Base-by-base conservation (phyloP, 768 basidiomycete species). In the Mycena polygramma region DNA sequence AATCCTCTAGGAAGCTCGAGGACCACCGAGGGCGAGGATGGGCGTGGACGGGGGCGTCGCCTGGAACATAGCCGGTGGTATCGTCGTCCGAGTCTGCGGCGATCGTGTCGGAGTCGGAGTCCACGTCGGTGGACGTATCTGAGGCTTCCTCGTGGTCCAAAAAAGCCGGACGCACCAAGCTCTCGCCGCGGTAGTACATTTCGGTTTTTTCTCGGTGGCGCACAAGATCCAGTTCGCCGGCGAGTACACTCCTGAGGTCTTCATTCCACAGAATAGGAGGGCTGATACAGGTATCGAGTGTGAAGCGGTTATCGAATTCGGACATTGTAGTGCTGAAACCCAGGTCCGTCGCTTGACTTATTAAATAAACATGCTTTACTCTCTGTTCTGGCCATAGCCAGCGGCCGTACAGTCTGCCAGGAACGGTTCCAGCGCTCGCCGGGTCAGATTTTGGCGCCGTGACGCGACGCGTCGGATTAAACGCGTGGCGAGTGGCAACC, bases 151-250 rank as follows among this genome's bases (percentile, higher is more conserved):
- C 22, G 57, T 57, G 55, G 20, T 57, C 55, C 36, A 57, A 41
- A 39, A 20, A 57, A 4, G 7, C 19, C 20, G 55, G 55, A 4
- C 55, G 55, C 15, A 19, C 7, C 9, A 7, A 11, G 9, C 19
- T 57, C 11, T 57, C 55, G 9, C 55, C 55, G 6, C 55, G 36
- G 37, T 57, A 57, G 55, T 57, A 57, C 7, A 37, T 17, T 20
- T 57, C 55, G 17, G 35, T 37, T 8, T 57, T 57, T 22, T 57
- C 55, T 8, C 55, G 55, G 35, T 57, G 37, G 8, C 55, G 19
- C 4, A n/a, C 20, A 8, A 57, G 37, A n/a, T 57, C 55, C 19
- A 57, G 55, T 20, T 58, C 41, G 2, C 39, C 22, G 6, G 41
- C 57, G 8, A 58, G 57, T 10, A 58, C 13, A 26, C 22, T 2